Conservation (phyloP, 768 basidiomycete species). For the Russula griseocarnosa region DNA sequence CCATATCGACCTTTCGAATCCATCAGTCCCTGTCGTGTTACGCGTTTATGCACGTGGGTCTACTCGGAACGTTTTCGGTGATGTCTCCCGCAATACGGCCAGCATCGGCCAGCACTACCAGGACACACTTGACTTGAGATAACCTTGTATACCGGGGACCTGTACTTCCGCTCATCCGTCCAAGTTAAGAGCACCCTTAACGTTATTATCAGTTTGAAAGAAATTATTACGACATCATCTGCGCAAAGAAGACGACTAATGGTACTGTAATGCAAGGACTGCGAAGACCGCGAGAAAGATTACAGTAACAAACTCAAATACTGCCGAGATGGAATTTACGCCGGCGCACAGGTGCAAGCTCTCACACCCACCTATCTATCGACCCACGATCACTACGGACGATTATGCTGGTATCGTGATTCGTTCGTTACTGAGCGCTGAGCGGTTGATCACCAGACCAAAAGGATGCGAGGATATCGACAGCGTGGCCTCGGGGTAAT, state of each 20-base stretch:
- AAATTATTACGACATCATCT: slow-evolving; percentile 5
- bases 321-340: slow-evolving; percentile 17
- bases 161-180: neutral
- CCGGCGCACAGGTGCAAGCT: slow-evolving; percentile 5
- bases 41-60: too few relatives aligned
- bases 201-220: neutral
- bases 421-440: too few relatives aligned
- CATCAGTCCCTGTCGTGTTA: neutral
- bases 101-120: neutral
- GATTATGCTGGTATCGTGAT: neutral
- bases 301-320: slow-evolving; percentile 3
- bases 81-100: neutral
- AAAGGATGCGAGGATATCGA: neutral
- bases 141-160: neutral
- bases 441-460: neutral
- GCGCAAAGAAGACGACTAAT: neutral
- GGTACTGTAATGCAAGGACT: neutral
- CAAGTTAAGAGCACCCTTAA: neutral
- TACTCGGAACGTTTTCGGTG: neutral
- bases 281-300: slow-evolving; percentile 2
- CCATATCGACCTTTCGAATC: neutral
- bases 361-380: neutral
- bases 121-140: neutral
- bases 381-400: slow-evolving; percentile 1
- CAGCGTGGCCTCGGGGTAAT: neutral